phyloP scores from a whole-genome alignment of 768 basidiomycete genomes.

The Tylopilus rubrobrunneus region DNA sequence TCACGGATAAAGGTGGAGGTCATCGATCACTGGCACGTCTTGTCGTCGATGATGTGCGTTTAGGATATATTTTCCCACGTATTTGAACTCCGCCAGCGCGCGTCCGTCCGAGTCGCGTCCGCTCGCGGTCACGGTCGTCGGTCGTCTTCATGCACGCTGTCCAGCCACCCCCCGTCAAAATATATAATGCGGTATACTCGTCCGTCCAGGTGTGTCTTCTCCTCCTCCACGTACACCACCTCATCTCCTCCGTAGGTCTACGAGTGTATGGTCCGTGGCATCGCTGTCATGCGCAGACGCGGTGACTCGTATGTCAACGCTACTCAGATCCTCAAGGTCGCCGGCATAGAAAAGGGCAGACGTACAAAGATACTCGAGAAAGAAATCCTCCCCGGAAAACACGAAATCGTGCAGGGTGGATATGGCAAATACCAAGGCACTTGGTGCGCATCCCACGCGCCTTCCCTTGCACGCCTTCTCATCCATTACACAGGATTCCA shows the following conservation, averaged over 20 bases:
- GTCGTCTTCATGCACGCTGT: conserved; percentile 30
- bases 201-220: conserved; percentile 63
- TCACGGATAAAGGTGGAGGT: no score
- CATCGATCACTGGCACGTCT: no score
- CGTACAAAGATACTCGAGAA: conserved; percentile 97
- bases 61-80: conserved; percentile 21
- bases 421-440: conserved; percentile 99
- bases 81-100: conserved; percentile 33
- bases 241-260: conserved; percentile 58
- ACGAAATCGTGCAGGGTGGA: conserved; percentile 98
- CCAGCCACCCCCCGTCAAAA: conserved; percentile 62
- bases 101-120: conserved; percentile 31
- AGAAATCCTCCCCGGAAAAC: conserved; percentile 91
- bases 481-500: conserved; percentile 70
- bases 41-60: no score
- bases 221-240: background rate
- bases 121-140: conserved; percentile 5
- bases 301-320: conserved; percentile 97
- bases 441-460: conserved; percentile 56
- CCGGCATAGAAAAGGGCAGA: conserved; percentile 94
- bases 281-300: conserved; percentile 96
- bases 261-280: conserved; percentile 97
- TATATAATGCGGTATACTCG: conserved; percentile 91
- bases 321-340: conserved; percentile 98
- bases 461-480: conserved; percentile 4